These are phyloP conservation scores for Chrysoporthe austroafricana DNA, from an alignment of 2,329 filamentous ascomycete genomes.

Conservation along the genomic window DNA sequence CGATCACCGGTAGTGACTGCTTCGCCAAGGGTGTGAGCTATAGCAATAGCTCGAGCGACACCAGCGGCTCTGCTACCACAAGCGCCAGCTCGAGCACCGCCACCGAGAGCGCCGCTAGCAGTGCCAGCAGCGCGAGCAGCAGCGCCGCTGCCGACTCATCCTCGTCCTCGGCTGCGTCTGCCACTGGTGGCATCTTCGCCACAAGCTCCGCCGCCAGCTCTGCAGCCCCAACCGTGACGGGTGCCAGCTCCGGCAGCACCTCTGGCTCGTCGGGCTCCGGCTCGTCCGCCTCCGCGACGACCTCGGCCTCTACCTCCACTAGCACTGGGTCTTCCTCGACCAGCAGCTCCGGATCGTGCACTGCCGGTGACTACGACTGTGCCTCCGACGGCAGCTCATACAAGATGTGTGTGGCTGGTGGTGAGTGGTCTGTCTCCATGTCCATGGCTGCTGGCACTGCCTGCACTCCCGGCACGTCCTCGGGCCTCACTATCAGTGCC, in stretches of 20 bases:
- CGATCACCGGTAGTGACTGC: slow-evolving; percentile 24
- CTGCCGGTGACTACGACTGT: slow-evolving; percentile 24
- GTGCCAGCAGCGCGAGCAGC: slow-evolving; percentile 1
- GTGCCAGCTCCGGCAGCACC: slow-evolving; percentile 32
- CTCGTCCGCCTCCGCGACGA: slow-evolving; percentile 33
- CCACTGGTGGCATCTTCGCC: slow-evolving; percentile 17
- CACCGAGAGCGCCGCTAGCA: slow-evolving; percentile 27
- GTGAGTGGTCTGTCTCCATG: slow-evolving; percentile 26
- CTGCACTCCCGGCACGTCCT: slow-evolving; percentile 35
- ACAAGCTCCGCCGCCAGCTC: slow-evolving; percentile 41
- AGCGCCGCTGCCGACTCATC: background rate
- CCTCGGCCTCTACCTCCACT: slow-evolving; percentile 30
- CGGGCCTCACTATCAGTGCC: slow-evolving; percentile 32
- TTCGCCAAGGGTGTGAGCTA: slow-evolving; percentile 26
- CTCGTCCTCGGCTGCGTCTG: background rate
- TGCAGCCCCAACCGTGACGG: slow-evolving; percentile 13
- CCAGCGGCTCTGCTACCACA: slow-evolving; percentile 33
- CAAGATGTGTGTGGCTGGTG: slow-evolving; percentile 25
- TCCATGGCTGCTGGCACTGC: slow-evolving; percentile 41
- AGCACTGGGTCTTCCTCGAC: slow-evolving; percentile 23
- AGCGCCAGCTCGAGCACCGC: slow-evolving; percentile 35
- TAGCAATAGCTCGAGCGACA: slow-evolving; percentile 33
- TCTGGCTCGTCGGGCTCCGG: slow-evolving; percentile 11
- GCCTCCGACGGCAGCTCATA: slow-evolving; percentile 14
- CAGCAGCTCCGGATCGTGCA: slow-evolving; percentile 25